Percentiles rank a stretch among this genome's conserved stretches.
These are phyloP conservation scores for Eragrostis curvula DNA, from an alignment of 176 grass and related monocot genomes.

Conservation along the genomic window DNA sequence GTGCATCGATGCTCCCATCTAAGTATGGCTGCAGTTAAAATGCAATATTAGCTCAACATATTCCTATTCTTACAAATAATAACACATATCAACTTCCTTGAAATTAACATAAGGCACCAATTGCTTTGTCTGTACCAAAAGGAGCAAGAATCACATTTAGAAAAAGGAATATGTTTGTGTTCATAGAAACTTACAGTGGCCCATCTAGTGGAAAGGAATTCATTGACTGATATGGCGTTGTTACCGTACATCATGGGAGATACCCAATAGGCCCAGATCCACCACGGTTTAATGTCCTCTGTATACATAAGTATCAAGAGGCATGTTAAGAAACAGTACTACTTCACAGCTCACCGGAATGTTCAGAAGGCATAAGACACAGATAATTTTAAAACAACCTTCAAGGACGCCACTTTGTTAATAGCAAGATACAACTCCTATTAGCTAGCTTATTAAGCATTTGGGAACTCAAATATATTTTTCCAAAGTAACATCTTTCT, in stretches of 20 bases:
- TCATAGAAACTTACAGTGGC: conserved; percentile 52
- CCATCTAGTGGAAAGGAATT: conserved; percentile 91
- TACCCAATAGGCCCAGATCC: conserved; percentile 93
- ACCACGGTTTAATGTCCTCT: conserved; percentile 93
- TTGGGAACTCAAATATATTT: background rate
- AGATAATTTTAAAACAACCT: background rate
- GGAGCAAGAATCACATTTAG: background rate
- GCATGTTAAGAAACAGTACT: background rate
- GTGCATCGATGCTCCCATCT: conserved; percentile 52
- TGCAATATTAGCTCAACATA: conserved; percentile 4
- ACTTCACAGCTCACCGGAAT: background rate
- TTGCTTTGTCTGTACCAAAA: background rate
- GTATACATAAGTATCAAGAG: conserved; percentile 24
- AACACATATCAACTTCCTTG: background rate
- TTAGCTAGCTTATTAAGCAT: background rate
- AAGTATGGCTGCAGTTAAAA: conserved; percentile 63
- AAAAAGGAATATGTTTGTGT: background rate
- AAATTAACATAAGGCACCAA: background rate
- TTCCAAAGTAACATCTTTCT: background rate
- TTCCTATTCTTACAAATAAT: conserved; percentile 11
- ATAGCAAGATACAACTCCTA: background rate
- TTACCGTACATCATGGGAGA: conserved; percentile 92
- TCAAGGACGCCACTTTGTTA: background rate
- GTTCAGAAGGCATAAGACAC: background rate
- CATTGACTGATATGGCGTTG: conserved; percentile 82